These are phyloP conservation scores for Backusella mclennaniae DNA, from an alignment of 192 early-diverging fungal genomes.

Conservation along the genomic window DNA sequence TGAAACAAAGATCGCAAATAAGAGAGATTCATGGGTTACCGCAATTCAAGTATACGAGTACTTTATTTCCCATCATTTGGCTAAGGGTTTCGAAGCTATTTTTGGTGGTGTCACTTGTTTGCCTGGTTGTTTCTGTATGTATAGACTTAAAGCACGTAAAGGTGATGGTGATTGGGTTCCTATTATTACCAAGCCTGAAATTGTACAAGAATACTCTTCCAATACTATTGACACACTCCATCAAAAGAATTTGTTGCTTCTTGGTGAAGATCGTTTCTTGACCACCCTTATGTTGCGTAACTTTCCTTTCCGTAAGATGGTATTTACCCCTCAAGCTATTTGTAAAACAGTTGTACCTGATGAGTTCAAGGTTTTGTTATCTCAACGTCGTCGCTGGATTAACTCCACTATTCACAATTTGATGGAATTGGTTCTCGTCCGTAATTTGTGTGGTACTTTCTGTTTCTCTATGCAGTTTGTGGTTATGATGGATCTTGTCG, in stretches of 20 bases:
- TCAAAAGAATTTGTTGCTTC: slow-evolving; percentile 83
- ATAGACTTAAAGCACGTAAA: slow-evolving; percentile 87
- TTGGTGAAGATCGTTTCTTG: slow-evolving; percentile 90
- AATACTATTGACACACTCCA: slow-evolving; percentile 78
- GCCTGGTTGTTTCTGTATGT: slow-evolving; percentile 98
- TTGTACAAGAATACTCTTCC: slow-evolving; percentile 81
- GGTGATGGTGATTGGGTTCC: slow-evolving; percentile 77
- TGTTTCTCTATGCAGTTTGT: slow-evolving; percentile 95
- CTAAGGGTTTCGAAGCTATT: slow-evolving; percentile 91
- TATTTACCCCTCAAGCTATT: slow-evolving; percentile 80
- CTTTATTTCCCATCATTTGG: slow-evolving; percentile 95
- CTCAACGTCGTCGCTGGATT: slow-evolving; percentile 95
- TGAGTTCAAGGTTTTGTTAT: slow-evolving; percentile 78
- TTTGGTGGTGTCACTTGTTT: slow-evolving; percentile 99
- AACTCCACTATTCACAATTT: slow-evolving; percentile 97
- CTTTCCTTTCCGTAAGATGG: slow-evolving; percentile 85
- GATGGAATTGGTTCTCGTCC: slow-evolving; percentile 87
- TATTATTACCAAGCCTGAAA: slow-evolving; percentile 85
- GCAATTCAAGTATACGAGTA: slow-evolving; percentile 99
- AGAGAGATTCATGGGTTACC: slow-evolving; percentile 84
- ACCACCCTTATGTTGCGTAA: slow-evolving; percentile 87
- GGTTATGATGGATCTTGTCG: slow-evolving; percentile 73
- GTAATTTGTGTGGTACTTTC: slow-evolving; percentile 95
- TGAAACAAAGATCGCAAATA: slow-evolving; percentile 97
- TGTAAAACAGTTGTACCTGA: slow-evolving; percentile 90